These are phyloP conservation scores for Physaria fendleri DNA, from an alignment of 345 rosid species.

Conservation along the genomic window DNA sequence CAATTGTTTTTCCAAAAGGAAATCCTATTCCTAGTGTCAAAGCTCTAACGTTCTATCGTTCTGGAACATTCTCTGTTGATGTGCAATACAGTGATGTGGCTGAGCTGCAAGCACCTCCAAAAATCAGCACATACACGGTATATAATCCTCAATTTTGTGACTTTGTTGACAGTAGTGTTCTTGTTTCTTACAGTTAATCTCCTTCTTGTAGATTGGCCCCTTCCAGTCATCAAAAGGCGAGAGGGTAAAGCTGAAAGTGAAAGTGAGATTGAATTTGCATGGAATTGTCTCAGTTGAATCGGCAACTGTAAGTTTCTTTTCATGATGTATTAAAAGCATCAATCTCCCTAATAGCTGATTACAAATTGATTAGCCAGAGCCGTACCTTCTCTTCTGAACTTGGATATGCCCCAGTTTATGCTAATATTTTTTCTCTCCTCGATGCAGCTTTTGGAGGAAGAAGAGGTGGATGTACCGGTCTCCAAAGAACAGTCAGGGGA, in stretches of 20 bases:
- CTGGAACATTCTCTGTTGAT: conserved; percentile 72
- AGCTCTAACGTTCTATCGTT: conserved; percentile 74
- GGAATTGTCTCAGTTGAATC: conserved; percentile 81
- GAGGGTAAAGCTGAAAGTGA: conserved; percentile 78
- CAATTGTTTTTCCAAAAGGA: conserved; percentile 80
- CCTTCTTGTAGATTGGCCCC: conserved; percentile 70
- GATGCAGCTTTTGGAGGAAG: conserved; percentile 86
- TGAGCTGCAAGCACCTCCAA: conserved; percentile 60
- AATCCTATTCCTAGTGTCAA: conserved; percentile 80
- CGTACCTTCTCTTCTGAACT: background rate
- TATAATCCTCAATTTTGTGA: background rate
- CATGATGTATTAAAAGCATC: background rate
- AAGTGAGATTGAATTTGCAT: conserved; percentile 77
- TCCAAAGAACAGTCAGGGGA: conserved; percentile 52
- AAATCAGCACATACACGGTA: conserved; percentile 83
- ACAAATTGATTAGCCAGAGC: background rate
- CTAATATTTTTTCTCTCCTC: background rate
- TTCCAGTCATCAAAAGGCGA: conserved; percentile 70
- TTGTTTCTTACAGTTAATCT: conserved; percentile 17
- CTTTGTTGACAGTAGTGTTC: conserved; percentile 1
- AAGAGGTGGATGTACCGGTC: conserved; percentile 82
- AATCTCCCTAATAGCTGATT: background rate
- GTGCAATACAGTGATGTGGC: conserved; percentile 61
- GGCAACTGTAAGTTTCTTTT: conserved; percentile 58
- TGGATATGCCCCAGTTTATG: background rate